Percentiles rank a stretch among this genome's conserved stretches.
Evolutionary conservation across 1,284 basidiomycete species (phyloP).

Genomic region (Uromyces viciae-fabae): DNA sequence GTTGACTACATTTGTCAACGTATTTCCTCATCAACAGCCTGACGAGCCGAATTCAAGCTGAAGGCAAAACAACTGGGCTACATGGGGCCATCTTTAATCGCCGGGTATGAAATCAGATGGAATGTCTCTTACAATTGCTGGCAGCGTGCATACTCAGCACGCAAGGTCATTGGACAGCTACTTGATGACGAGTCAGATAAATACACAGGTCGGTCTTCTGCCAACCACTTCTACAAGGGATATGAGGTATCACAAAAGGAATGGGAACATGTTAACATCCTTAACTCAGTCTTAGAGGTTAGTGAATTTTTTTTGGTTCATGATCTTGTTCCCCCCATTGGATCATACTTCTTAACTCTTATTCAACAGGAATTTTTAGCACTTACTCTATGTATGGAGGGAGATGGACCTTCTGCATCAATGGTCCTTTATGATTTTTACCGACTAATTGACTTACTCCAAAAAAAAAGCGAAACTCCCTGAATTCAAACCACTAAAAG

Average conservation of each 20-base stretch:
- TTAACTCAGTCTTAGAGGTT: background rate
- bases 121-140: background rate
- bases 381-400: background rate
- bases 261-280: background rate
- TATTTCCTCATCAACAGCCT: background rate
- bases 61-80: slow-evolving; percentile 4
- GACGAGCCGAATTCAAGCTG: background rate
- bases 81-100: background rate
- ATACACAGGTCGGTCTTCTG: background rate
- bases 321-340: too few species aligned
- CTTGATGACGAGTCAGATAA: background rate
- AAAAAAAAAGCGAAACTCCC: background rate
- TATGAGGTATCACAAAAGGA: background rate
- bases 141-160: background rate
- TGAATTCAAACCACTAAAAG: background rate
- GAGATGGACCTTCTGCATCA: background rate
- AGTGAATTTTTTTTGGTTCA: background rate
- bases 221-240: background rate
- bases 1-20: background rate
- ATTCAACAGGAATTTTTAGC: slow-evolving; percentile 9
- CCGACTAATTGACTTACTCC: background rate
- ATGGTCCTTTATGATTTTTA: background rate
- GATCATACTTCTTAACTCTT: too few species aligned
- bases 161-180: background rate
- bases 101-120: slow-evolving; percentile 1